These are phyloP conservation scores for Annulohypoxylon moriforme DNA, from an alignment of 495 filamentous ascomycete species.

Conservation along the genomic window DNA sequence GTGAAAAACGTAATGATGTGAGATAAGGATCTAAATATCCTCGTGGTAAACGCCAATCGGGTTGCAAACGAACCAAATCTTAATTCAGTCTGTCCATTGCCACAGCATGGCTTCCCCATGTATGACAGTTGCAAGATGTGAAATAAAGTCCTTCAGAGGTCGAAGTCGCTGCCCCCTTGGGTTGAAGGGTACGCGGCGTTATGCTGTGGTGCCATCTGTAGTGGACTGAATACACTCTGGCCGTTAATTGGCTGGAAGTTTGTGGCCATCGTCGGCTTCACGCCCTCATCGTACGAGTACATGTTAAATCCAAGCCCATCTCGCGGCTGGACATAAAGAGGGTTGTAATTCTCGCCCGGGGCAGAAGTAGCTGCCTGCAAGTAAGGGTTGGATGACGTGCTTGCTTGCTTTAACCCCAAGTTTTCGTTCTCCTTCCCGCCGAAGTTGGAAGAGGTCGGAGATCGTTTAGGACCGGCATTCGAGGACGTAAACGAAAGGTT, in stretches of 20 bases:
- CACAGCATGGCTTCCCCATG: background rate
- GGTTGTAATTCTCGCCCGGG: conserved; percentile 53
- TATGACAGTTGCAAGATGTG: background rate
- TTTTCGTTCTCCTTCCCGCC: conserved; percentile 42
- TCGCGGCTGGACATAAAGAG: conserved; percentile 54
- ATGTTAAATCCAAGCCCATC: conserved; percentile 49
- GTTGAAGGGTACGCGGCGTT: conserved; percentile 10
- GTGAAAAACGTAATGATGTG: background rate
- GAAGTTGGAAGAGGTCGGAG: conserved; percentile 27
- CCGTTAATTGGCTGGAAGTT: conserved; percentile 48
- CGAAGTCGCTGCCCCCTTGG: conserved; percentile 19
- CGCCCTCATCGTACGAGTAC: conserved; percentile 48
- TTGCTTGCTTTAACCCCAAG: conserved; percentile 33
- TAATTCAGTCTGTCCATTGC: background rate
- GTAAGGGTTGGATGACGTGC: conserved; percentile 45
- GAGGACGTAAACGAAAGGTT: conserved; percentile 45
- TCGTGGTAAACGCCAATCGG: background rate
- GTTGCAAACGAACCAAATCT: background rate
- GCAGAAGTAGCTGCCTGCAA: conserved; percentile 49
- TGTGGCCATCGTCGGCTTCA: conserved; percentile 42
- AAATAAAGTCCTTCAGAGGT: background rate
- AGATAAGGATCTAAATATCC: background rate
- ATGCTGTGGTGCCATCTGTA: conserved; percentile 39
- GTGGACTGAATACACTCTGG: conserved; percentile 30
- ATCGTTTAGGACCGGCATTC: conserved; percentile 23